Evolutionary conservation across 352 stramenopile genomes (phyloP).

Genomic region (Pythium dissotocum): DNA sequence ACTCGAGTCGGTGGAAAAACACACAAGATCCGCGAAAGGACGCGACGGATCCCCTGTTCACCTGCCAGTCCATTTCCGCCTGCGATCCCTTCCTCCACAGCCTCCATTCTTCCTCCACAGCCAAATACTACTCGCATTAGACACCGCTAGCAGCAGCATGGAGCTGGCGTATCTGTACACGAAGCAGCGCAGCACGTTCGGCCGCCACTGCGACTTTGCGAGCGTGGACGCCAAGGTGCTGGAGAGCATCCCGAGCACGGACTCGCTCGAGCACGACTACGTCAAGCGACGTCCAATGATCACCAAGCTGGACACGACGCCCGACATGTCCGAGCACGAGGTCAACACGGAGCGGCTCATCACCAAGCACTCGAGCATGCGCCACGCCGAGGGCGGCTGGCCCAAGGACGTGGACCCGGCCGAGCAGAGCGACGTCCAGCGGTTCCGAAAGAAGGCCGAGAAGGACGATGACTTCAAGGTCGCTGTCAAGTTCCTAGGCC

Average conservation of each 20-base stretch:
- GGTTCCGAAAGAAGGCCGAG: slow-evolving; percentile 97
- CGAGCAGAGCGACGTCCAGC: slow-evolving; percentile 95
- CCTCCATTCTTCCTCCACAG: no score
- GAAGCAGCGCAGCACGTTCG: slow-evolving; percentile 92
- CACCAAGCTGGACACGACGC: slow-evolving; percentile 87
- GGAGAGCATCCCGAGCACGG: slow-evolving; percentile 84
- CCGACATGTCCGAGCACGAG: slow-evolving; percentile 91
- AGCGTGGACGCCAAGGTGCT: slow-evolving; percentile 90
- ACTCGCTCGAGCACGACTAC: slow-evolving; percentile 90
- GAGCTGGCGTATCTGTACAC: slow-evolving; percentile 91
- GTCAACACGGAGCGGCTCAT: slow-evolving; percentile 94
- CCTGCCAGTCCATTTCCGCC: not conserved
- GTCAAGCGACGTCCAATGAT: slow-evolving; percentile 87
- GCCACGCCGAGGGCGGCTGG: slow-evolving; percentile 95
- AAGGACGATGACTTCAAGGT: slow-evolving; percentile 97
- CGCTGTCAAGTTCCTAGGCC: slow-evolving; percentile 92
- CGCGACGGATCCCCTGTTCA: slow-evolving; percentile 7
- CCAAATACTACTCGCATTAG: no score
- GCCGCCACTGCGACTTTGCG: slow-evolving; percentile 91
- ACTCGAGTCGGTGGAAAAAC: not conserved
- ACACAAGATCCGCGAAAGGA: slow-evolving; percentile 9
- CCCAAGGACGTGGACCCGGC: slow-evolving; percentile 96
- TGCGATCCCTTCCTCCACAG: not conserved
- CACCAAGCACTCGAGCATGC: slow-evolving; percentile 93
- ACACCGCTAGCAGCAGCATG: slow-evolving; percentile 37